Evolutionary conservation across 352 stramenopile genomes (phyloP).

Genomic region (Phytophthora tubulina): DNA sequence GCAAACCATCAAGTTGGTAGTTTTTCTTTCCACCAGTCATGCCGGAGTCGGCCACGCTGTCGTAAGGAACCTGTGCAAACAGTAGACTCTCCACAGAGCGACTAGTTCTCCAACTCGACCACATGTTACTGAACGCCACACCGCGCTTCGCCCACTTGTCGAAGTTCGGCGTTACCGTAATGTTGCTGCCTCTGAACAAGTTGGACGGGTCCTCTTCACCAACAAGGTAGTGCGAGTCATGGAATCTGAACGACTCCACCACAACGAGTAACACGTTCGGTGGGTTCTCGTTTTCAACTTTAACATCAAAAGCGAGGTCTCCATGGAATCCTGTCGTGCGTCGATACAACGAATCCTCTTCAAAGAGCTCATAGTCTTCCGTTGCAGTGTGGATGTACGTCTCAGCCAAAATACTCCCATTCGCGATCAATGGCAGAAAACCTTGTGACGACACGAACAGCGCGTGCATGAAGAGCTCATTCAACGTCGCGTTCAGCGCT

Average conservation of each 20-base stretch:
- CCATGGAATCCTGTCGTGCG: slow-evolving; percentile 56
- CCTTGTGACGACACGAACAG: slow-evolving; percentile 33
- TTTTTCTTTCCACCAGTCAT: slow-evolving; percentile 42
- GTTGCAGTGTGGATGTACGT: slow-evolving; percentile 49
- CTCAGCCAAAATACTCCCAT: slow-evolving; percentile 25
- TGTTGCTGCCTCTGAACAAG: slow-evolving; percentile 41
- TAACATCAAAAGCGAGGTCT: slow-evolving; percentile 53
- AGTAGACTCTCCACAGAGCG: slow-evolving; percentile 65
- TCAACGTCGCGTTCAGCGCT: slow-evolving; percentile 42
- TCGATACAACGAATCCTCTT: slow-evolving; percentile 50
- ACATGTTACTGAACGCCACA: slow-evolving; percentile 64
- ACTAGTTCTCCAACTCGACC: slow-evolving; percentile 70
- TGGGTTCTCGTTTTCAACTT: slow-evolving; percentile 39
- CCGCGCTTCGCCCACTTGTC: slow-evolving; percentile 58
- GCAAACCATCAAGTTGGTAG: slow-evolving; percentile 47
- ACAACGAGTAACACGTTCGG: slow-evolving; percentile 63
- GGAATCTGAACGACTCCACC: slow-evolving; percentile 65
- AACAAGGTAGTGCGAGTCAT: slow-evolving; percentile 63
- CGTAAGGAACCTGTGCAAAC: slow-evolving; percentile 60
- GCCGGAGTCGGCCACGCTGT: slow-evolving; percentile 47
- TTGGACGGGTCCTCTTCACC: slow-evolving; percentile 51
- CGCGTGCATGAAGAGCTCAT: slow-evolving; percentile 37
- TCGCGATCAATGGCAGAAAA: slow-evolving; percentile 23
- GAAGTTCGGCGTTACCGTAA: slow-evolving; percentile 58
- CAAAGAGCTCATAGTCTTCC: slow-evolving; percentile 54